Conservation (phyloP, 148 eudicot species). For the Mesembryanthemum crystallinum region DNA sequence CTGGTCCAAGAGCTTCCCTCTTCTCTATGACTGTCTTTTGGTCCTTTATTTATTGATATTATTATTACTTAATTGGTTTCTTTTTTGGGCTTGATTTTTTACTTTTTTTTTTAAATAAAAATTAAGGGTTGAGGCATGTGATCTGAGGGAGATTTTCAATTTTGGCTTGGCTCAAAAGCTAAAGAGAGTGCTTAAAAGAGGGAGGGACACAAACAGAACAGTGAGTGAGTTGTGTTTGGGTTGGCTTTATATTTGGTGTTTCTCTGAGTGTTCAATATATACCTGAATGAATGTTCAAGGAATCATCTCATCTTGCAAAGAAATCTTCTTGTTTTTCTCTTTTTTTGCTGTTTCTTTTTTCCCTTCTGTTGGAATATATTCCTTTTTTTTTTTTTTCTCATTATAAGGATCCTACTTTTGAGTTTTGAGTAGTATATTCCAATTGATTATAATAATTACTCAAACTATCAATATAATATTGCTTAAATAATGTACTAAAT, state of each 20-base stretch:
- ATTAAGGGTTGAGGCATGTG: slow-evolving; percentile 19
- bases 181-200: slow-evolving; percentile 11
- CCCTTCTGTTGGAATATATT: neutral
- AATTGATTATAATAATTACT: neutral
- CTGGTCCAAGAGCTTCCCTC: slow-evolving; percentile 18
- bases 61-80: neutral
- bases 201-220: neutral
- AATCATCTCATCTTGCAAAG: neutral
- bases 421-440: neutral
- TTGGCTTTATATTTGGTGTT: neutral
- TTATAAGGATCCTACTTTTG: neutral
- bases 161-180: slow-evolving; percentile 30
- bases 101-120: neutral
- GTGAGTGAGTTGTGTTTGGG: slow-evolving; percentile 25
- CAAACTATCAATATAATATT: too few relatives aligned
- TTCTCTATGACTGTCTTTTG: slow-evolving; percentile 10
- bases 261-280: neutral
- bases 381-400: neutral
- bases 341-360: neutral
- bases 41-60: slow-evolving; percentile 1
- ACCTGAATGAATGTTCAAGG: neutral
- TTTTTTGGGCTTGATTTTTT: neutral
- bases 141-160: slow-evolving; percentile 10
- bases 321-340: neutral
- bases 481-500: too few relatives aligned